Evolutionary conservation across 371 early-diverging fungal species (phyloP), one percentile per base, ranked within the genome.

Genomic region (Zychaea mexicana): DNA sequence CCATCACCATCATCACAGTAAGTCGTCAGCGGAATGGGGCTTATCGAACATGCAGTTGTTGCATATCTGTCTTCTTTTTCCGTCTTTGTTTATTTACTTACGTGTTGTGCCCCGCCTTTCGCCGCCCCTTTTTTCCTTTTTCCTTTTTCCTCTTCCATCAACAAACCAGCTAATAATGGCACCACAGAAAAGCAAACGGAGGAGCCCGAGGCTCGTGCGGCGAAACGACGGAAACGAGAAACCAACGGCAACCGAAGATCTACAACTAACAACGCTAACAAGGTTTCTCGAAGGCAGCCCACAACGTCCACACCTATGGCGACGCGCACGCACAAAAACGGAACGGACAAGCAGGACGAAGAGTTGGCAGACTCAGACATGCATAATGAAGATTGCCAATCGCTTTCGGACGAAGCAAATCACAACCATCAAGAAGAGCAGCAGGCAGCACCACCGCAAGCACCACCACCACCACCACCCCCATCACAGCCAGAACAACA

Each of bases 141-240:
- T 13, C 15, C 4, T 42, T 42, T 42, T 15, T 42, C 42, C 15
- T 36, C 15, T 36, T 36, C 15, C 15, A 36, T 36, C 15, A 27
- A 28, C 19, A 2, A 31, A 19, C n/a, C 17, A 17, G 2, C 26
- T 52, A 52, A 39, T n/a, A 15, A 61, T 27, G 54, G 39, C 17
- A 38, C 53, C 32, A 10, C 36, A 31, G 53, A 61, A 15, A 49
- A 61, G 52, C 62, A 52, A 52, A 9, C n/a, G 26, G 36, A 58
- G 12, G 61, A 47, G 27, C n/a, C 61, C 24, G 52, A 30, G 13
- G 54, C 49, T 22, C 65, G 72, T 59, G 64, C 72, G n/a, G 65
- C 77, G 52, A 72, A 75, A 56, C 42, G 66, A 71, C 66, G 63
- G 68, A 66, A 72, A 70, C 64, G 9, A 66, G 76, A 30, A 62